These are phyloP conservation scores for Sophora flavescens DNA, from an alignment of 306 rosid species.

Conservation along the genomic window DNA sequence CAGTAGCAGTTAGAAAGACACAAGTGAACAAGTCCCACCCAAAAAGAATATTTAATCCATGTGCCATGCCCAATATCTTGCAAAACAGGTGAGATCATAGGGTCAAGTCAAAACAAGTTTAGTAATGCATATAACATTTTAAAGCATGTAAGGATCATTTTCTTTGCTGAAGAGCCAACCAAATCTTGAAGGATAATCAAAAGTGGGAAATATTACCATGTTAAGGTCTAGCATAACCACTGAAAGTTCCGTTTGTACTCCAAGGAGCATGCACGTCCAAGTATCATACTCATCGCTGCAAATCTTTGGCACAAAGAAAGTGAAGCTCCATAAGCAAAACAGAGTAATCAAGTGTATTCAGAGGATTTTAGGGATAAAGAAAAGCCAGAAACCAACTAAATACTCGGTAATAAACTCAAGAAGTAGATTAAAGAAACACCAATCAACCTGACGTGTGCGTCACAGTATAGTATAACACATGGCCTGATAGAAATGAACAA, in stretches of 20 bases:
- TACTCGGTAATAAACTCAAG: slow-evolving; percentile 12
- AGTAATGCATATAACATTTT: slow-evolving; percentile 28
- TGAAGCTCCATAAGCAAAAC: slow-evolving; percentile 25
- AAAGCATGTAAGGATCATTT: not conserved
- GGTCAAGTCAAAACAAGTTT: slow-evolving; percentile 20
- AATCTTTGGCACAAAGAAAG: slow-evolving; percentile 60
- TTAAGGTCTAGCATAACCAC: slow-evolving; percentile 85
- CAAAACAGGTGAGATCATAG: slow-evolving; percentile 50
- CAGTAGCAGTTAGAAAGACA: slow-evolving; percentile 78
- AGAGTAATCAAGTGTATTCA: slow-evolving; percentile 18
- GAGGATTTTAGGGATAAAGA: not conserved
- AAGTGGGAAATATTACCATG: slow-evolving; percentile 65
- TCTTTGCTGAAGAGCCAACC: slow-evolving; percentile 12
- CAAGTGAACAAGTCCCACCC: slow-evolving; percentile 98
- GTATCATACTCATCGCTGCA: slow-evolving; percentile 86
- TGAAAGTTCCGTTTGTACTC: slow-evolving; percentile 88
- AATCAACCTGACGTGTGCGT: not conserved
- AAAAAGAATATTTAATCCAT: slow-evolving; percentile 86
- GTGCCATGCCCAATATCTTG: slow-evolving; percentile 89
- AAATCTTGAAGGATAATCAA: slow-evolving; percentile 16
- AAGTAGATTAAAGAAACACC: slow-evolving; percentile 32
- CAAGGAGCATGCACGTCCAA: slow-evolving; percentile 80
- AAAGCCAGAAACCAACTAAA: not conserved
- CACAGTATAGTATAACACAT: too few relatives aligned
- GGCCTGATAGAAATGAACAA: too few relatives aligned